Base-by-base conservation (phyloP, 2,329 filamentous ascomycete species). In the Talaromyces funiculosus region DNA sequence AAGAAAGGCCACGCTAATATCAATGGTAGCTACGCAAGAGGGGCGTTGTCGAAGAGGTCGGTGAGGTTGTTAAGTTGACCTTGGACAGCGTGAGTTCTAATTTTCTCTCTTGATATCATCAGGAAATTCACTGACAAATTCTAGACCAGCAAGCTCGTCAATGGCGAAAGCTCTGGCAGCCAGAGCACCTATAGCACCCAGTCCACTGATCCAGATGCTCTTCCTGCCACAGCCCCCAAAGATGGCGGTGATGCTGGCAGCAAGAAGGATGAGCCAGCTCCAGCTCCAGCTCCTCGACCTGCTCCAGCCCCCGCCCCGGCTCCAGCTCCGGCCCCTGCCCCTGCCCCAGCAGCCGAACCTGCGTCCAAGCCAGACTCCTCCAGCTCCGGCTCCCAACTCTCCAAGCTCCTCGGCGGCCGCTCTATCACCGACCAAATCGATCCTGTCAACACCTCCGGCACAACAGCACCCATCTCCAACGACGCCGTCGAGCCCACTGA, bases 251-350 rank as follows among this genome's bases (percentile, higher is more conserved):
- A 16, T n/a, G 53, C 12, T 24, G 31, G 5, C 20, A 14, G 12
- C 54, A 35, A 43, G 8, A 38, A 38, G 8, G 22, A 8, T 9
- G 35, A 8, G 8, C 12, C 31, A 22, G 24, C 22, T 40, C 24
- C 40, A 29, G 51, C 38, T 10, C 18, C 53, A 29, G 12, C 42
- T 45, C 20, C 59, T n/a, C 3, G 49, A 37, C 33, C 33, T 38
- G 51, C 31, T 14, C 53, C 59, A n/a, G 54, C 37, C 18, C 47
- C 57, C 37, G 61, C 71, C 67, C 53, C 71, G 57, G 63, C 67
- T 51, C 77, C 79, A 79, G 29, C 43, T 3, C 26, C 75, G 77
- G 58, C 75, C 1, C 40, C 77, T 63, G 72, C 77, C 47, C 75
- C 69, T 20, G 77, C 72, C 22, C 43, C 43, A 3, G 43, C 43